phyloP scores from a whole-genome alignment of 176 grass and related monocot genomes.

The Triticum monococcum region DNA sequence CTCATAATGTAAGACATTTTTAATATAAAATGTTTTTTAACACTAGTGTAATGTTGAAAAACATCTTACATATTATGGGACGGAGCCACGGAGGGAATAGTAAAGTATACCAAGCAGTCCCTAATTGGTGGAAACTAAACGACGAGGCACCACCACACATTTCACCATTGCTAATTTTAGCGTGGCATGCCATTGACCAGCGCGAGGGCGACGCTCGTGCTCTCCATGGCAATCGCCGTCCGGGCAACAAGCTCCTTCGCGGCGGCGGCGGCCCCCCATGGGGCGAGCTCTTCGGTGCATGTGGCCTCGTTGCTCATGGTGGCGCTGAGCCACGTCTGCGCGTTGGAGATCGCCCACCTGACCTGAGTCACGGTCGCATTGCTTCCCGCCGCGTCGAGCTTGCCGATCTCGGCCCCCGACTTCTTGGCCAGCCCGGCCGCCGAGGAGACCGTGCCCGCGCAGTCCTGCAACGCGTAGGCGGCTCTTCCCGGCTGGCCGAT shows the following conservation, averaged over 20 bases:
- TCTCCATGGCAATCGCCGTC: constrained; percentile 25
- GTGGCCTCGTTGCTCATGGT: constrained; percentile 59
- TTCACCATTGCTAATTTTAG: background rate
- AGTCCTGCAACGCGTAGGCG: constrained; percentile 32
- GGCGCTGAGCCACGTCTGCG: constrained; percentile 72
- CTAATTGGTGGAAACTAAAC: background rate
- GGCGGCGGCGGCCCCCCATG: background rate
- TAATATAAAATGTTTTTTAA: too few relatives aligned
- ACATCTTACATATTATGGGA: too few relatives aligned
- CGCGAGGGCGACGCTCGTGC: constrained; percentile 55
- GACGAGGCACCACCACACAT: background rate
- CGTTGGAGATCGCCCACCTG: constrained; percentile 53
- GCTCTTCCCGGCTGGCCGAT: background rate
- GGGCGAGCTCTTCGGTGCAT: constrained; percentile 44
- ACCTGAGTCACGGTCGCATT: constrained; percentile 25
- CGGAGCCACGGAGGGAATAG: too few relatives aligned
- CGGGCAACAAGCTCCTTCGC: constrained; percentile 28
- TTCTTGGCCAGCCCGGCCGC: constrained; percentile 32
- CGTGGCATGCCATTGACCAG: constrained; percentile 45
- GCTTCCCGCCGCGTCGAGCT: constrained; percentile 3
- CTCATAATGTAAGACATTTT: too few relatives aligned
- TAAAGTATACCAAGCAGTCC: too few relatives aligned
- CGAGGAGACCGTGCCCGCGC: constrained; percentile 23
- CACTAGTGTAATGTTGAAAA: too few relatives aligned
- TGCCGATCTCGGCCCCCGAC: constrained; percentile 22